These are phyloP conservation scores for Diaporthe citriasiana DNA, from an alignment of 2,329 filamentous ascomycete genomes.

Conservation along the genomic window DNA sequence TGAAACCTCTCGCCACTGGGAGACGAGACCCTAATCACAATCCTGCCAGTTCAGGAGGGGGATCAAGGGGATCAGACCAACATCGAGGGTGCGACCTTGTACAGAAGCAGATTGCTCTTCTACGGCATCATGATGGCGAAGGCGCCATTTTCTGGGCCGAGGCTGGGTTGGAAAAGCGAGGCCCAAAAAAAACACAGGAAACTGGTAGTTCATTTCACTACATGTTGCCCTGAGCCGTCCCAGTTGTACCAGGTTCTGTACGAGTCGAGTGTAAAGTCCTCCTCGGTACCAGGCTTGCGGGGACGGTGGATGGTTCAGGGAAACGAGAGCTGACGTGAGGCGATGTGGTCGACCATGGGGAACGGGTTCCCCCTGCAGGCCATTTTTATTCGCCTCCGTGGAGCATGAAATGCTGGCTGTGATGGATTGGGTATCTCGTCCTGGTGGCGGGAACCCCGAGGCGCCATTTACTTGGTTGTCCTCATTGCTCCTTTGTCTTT, in stretches of 20 bases:
- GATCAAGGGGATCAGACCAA: neutral
- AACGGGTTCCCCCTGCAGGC: constrained; percentile 20
- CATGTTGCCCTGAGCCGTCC: constrained; percentile 27
- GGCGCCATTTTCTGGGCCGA: neutral
- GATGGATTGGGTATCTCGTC: constrained; percentile 44
- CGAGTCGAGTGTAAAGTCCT: constrained; percentile 44
- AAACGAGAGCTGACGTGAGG: constrained; percentile 35
- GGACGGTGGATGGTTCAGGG: neutral
- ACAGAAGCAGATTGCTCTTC: neutral
- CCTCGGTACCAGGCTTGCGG: constrained; percentile 26
- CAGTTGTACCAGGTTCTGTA: neutral
- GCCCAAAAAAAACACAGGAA: neutral
- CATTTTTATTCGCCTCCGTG: constrained; percentile 28
- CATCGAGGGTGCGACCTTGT: neutral
- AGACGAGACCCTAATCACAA: neutral
- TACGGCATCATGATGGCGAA: neutral
- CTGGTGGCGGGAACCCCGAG: constrained; percentile 50
- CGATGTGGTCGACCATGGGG: constrained; percentile 30
- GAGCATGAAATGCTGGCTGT: constrained; percentile 45
- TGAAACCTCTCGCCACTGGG: neutral
- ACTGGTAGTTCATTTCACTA: constrained; percentile 42
- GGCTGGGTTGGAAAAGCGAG: constrained; percentile 33
- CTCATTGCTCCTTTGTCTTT: constrained; percentile 53
- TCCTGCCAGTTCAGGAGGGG: constrained; percentile 41
- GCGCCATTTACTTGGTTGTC: constrained; percentile 52